Evolutionary conservation across 2,329 filamentous ascomycete species (phyloP).

Genomic region (Neopestalotiopsis sp.): DNA sequence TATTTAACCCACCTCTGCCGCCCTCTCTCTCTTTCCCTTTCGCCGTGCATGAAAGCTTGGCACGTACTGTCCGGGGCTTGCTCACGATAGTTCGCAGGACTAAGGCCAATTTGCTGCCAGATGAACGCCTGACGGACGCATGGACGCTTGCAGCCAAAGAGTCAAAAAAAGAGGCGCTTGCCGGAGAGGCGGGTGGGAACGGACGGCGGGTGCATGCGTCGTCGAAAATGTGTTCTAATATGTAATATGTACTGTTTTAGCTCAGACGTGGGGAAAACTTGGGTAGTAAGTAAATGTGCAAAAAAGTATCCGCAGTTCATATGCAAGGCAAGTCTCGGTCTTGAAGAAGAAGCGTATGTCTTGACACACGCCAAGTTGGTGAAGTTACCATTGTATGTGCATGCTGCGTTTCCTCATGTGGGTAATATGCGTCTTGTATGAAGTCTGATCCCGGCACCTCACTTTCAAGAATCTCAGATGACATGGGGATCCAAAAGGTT

Average conservation of each 20-base stretch:
- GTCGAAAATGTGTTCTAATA: neutral
- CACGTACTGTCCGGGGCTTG: slow-evolving; percentile 1
- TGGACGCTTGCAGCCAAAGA: neutral
- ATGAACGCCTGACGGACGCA: neutral
- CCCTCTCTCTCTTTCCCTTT: neutral
- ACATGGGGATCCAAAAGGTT: neutral
- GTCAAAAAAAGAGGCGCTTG: neutral
- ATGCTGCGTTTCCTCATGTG: neutral
- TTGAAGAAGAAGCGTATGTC: neutral
- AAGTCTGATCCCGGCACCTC: neutral
- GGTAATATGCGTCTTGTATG: neutral
- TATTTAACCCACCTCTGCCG: neutral
- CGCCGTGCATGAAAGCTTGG: neutral
- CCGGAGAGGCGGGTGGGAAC: neutral
- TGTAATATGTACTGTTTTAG: neutral
- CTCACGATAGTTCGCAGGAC: neutral
- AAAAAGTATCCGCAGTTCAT: no score
- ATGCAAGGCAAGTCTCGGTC: neutral
- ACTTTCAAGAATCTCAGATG: neutral
- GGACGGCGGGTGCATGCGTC: neutral
- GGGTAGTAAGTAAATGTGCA: neutral
- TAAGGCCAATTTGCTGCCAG: neutral
- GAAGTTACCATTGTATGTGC: neutral
- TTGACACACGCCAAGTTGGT: neutral
- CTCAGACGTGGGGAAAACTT: neutral